A percentile compares a stretch with the other conserved stretches of the same genome.
Conservation (phyloP, 2,329 filamentous ascomycete genomes). For the Metarhizium anisopliae region DNA sequence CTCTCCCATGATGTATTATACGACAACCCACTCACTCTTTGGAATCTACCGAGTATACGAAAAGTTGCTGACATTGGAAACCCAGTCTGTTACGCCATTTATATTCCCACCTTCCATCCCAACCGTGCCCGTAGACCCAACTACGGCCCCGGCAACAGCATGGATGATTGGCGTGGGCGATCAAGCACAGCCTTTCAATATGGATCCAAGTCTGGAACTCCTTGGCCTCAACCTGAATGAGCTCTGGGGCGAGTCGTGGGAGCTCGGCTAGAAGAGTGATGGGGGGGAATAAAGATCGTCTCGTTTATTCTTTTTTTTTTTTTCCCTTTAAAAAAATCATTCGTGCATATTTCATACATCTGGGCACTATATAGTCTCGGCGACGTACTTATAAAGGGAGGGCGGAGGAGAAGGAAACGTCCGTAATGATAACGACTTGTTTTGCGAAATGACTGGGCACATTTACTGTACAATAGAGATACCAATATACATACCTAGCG, state of each 20-base stretch:
- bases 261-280: constrained; percentile 22
- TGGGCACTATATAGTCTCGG: not conserved
- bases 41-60: no score
- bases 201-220: constrained; percentile 44
- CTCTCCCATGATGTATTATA: constrained; percentile 1
- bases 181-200: constrained; percentile 32
- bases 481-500: constrained; percentile 3
- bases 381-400: not conserved
- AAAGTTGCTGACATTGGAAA: constrained; percentile 17
- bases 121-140: constrained; percentile 24
- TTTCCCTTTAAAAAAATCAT: not conserved
- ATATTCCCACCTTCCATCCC: constrained; percentile 26
- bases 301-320: not conserved
- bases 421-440: not conserved
- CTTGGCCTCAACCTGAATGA: constrained; percentile 46
- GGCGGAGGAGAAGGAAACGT: not conserved
- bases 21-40: no score
- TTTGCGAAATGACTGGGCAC: constrained; percentile 4
- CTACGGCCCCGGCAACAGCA: constrained; percentile 20
- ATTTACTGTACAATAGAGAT: constrained; percentile 9
- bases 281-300: not conserved
- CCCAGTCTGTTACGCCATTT: constrained; percentile 33
- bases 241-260: constrained; percentile 44
- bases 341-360: no score
- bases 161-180: constrained; percentile 25